Evolutionary conservation across 352 stramenopile species (phyloP).

Genomic region (Pythium monospermum): DNA sequence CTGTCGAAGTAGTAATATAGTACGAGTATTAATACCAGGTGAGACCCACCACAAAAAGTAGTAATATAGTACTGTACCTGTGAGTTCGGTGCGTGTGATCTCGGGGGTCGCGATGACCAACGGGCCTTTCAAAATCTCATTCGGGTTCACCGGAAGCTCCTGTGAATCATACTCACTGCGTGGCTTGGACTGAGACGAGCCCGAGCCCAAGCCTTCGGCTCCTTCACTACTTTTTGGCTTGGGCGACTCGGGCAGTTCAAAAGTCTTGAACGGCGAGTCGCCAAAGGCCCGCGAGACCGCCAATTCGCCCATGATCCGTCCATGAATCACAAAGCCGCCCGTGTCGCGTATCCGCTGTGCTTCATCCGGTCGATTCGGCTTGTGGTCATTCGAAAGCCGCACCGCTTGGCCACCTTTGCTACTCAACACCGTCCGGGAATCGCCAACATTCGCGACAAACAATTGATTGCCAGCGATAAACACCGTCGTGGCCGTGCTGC

Average conservation of each 20-base stretch:
- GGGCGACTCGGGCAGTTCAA: constrained; percentile 53
- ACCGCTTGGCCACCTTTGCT: constrained; percentile 79
- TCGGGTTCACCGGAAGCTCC: constrained; percentile 74
- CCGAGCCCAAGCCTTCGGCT: too few relatives aligned
- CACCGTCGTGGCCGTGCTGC: constrained; percentile 93
- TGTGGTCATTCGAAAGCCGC: constrained; percentile 96
- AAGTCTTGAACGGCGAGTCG: constrained; percentile 96
- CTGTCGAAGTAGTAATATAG: too few relatives aligned
- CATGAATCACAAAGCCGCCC: constrained; percentile 86
- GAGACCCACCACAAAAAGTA: too few relatives aligned
- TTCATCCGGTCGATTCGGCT: constrained; percentile 91
- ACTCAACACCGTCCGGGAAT: constrained; percentile 93
- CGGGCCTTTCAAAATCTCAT: constrained; percentile 80
- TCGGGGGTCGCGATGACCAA: constrained; percentile 78
- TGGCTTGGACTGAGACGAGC: constrained; percentile 49
- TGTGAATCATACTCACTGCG: constrained; percentile 73
- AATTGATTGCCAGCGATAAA: constrained; percentile 90
- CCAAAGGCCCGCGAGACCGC: constrained; percentile 79
- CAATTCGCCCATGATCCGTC: constrained; percentile 92
- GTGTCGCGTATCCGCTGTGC: constrained; percentile 93
- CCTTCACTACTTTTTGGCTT: constrained; percentile 14
- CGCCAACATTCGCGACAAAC: constrained; percentile 96
- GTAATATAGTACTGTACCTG: constrained; percentile 24
- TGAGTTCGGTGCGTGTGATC: constrained; percentile 64
- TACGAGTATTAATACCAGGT: too few relatives aligned